Base-by-base conservation (phyloP, 1,284 basidiomycete genomes). In the Microbotryomycetes sp. region DNA sequence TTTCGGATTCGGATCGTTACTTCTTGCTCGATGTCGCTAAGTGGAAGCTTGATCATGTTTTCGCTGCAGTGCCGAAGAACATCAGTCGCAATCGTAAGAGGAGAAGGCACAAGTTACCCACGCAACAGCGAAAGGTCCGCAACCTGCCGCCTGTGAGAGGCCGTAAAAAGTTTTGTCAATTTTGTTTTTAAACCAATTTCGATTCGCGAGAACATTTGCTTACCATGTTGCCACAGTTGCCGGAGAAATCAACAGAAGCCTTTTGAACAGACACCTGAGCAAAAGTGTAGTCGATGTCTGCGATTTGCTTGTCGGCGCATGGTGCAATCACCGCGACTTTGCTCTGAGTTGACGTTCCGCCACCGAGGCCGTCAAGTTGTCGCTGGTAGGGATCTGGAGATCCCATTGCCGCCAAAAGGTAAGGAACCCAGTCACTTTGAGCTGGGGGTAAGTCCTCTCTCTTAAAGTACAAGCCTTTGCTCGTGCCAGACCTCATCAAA, bases 341-440 rank as follows among this genome's bases (percentile, higher is more conserved):
- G 54, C 86, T 88, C 5, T 89, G 80, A 56, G 85, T 87, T 5
- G 84, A 86, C 32, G 87, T 78, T 2, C 89, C 89, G 3, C 89
- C 88, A 9, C 89, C 89, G 28, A 78, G 67, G 15, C 77, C 89
- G 69, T 90, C 85, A 23, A 91, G 80, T 76, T 92, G 89, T 14
- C 88, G 79, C 4, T 82, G 83, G 71, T 88, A 79, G 0, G 85
- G 81, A 71, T 92, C 89, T 0, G 89, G 89, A 2, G 86, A 88
- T 19, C 89, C 89, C 86, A 90, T 88, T n/a, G 87, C 81, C 0
- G 83, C 81, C 19, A 86, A 81, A 66, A 90, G 85, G 58, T 89
- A 82, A 23, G 76, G 76, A 19, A 77, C 74, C 84, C 85, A 86
- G 66, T 81, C 74, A 1, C 78, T 72, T 6, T 74, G 77, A 58